Percentiles rank a stretch among this genome's conserved stretches.
Conservation (phyloP, 805 yeast species). For the Wickerhamiella occidentalis region DNA sequence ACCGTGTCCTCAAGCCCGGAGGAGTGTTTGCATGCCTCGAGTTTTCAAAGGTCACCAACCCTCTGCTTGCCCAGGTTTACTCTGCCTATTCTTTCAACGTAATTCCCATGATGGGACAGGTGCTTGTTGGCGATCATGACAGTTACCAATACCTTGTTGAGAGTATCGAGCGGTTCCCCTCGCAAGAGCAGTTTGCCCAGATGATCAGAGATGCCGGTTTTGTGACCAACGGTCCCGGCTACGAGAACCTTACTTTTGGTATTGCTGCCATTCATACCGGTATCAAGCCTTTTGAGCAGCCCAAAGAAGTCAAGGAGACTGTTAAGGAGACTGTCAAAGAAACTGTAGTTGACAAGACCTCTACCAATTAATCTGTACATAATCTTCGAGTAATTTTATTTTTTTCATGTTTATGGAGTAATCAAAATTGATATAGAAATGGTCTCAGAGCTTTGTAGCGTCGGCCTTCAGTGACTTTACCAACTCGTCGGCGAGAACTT, state of each 20-base stretch:
- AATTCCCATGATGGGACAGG: slow-evolving; percentile 89
- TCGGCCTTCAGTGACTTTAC: slow-evolving; percentile 18
- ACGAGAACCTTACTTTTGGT: slow-evolving; percentile 88
- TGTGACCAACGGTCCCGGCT: slow-evolving; percentile 78
- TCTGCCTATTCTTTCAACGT: slow-evolving; percentile 79
- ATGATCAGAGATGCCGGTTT: slow-evolving; percentile 96
- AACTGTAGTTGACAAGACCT: no score
- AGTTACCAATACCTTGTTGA: slow-evolving; percentile 95
- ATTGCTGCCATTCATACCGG: slow-evolving; percentile 94
- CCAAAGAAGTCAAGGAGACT: background rate
- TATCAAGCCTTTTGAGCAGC: slow-evolving; percentile 40
- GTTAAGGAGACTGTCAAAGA: background rate
- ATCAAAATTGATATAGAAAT: background rate
- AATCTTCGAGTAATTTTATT: background rate
- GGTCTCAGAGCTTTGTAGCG: background rate
- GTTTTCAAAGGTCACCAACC: slow-evolving; percentile 81
- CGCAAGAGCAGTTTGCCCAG: slow-evolving; percentile 75
- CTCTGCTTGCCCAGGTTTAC: slow-evolving; percentile 60
- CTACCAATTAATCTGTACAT: background rate
- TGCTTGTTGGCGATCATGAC: slow-evolving; percentile 88
- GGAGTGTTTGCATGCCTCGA: slow-evolving; percentile 96
- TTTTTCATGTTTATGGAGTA: no score
- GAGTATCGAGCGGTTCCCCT: slow-evolving; percentile 82
- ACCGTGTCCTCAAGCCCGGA: slow-evolving; percentile 91
- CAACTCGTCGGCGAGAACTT: slow-evolving; percentile 33